Base-by-base conservation (phyloP, 352 stramenopile genomes). In the Aphanomyces invadans region DNA sequence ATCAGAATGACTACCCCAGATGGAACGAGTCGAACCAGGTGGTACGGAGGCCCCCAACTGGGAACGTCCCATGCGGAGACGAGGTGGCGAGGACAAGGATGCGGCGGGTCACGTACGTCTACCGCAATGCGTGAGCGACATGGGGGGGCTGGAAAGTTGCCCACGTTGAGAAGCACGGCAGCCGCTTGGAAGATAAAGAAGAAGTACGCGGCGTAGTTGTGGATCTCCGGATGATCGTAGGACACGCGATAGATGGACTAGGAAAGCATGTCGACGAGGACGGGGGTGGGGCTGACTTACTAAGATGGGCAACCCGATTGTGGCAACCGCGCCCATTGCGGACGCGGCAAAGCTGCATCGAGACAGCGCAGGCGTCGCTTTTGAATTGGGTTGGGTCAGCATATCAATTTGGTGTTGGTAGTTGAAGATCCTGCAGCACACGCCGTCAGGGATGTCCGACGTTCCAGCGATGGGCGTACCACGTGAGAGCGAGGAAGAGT, bases 81-180 rank as follows among this genome's bases (percentile, higher is more conserved):
- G 7, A 42, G 7, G 36, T 42, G 36, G 36, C 15, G 15, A 7
- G 36, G 36, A 42, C 11, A 38, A 57, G 49, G 2, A 88, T 79
- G 26, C 65, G 73, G 62, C 80, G 85, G 53, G 78, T 88, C 52
- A 88, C 61, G 60, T 78, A 84, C 36, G 75, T 84, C 80, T 88
- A 65, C 23, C 31, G 19, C n/a, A n/a, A n/a, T n/a, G n/a, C 5
- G 52, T n/a, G 23, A 48, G 17, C 36, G n/a, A 33, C 26, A 56
- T 48, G 36, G 39, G 65, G 25, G n/a, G 23, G n/a, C 2, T 4
- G 42, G 15, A 25, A 63, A 25, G 31, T 15, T 19, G 69, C 74
- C 52, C 74, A 86, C 79, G 62, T 87, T 85, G 5, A 75, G 56
- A 36, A 83, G 55, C 33, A 81, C 66, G 19, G 79, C 79, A 9